Base-by-base conservation (phyloP, 805 yeast genomes). In the Candida argentea region DNA sequence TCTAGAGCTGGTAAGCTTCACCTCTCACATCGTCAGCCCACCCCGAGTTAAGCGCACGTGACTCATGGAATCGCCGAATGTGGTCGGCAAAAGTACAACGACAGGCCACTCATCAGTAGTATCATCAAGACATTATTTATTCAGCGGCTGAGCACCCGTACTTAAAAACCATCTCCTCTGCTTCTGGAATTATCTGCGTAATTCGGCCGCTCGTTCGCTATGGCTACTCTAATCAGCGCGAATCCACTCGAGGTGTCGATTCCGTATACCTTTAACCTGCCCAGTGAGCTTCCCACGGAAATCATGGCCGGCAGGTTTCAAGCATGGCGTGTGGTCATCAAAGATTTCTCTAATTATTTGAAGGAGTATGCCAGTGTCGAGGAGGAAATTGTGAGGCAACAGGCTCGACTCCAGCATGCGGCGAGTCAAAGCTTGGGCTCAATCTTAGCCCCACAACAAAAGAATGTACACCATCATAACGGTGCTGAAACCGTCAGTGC, bases 381-480 rank as follows among this genome's bases (percentile, higher is more conserved):
- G 48, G 95, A 87, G 51, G 95, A 87, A 47, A 70, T 84, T 11
- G 76, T 82, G 20, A 72, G 94, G 34, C 94, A 84, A 44, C 91
- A 84, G 39, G 42, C 77, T 28, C 61, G 94, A 28, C 65, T 86
- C 25, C 82, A 84, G 35, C 87, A 84, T 48, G 85, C 94, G 6
- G 77, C 44, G 15, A 52, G 51, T 15, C 26, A 23, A 26, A 25
- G 22, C 25, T 10, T 26, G 18, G 25, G 24, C 4, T 19, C 25
- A 10, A 12, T 16, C 22, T 16, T 27, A 6, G 26, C 28, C 8
- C 5, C 26, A 9, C 11, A 14, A 14, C 23, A 26, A 24, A 9
- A 20, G 29, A 29, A 37, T 24, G 31, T 39, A 16, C 37, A 36
- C 5, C 34, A 24, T 14, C 28, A 29, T 8, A 21, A 33, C 25